Evolutionary conservation across 805 yeast species (phyloP), one percentile per base, ranked within the genome.

Genomic region (Candida glaebosa): DNA sequence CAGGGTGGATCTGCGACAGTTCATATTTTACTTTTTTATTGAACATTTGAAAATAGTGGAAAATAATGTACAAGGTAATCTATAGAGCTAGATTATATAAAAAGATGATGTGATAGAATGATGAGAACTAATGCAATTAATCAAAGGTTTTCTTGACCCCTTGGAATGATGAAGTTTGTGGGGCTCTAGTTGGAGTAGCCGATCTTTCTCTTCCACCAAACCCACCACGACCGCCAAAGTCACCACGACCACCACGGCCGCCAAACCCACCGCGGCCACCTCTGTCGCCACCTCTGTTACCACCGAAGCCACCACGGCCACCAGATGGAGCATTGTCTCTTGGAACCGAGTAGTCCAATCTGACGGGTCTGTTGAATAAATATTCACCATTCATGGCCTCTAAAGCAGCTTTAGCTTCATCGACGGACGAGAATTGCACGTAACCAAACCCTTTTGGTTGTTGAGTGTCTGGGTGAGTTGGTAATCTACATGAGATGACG

Each of bases 401-500:
- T 49, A 86, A 71, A 42, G 98, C 98, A 47, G 82, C 78, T 68
- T 83, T 79, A 54, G 99, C 97, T 65, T 87, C 96, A 34, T 90
- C 98, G 50, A 86, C 74, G 44, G 84, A 76, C 35, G 85, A 74
- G 63, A 79, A 91, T 73, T 93, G 98, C 44, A 91, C 96, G 70
- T 93, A 93, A 53, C 98, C 99, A 73, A 93, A 93, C 54, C 99
- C 99, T 81, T 93, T 93, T 68, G 96, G 95, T 74, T 91, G 96
- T 67, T 89, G 95, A 51, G 98, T 90, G 68, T 91, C 98, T 60
- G 96, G 97, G 73, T 93, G 95, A 34, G 98, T 91, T 67, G 99
- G 99, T 53, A 93, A 75, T 76, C 99, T 84, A 55, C 89, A 90
- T 48, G 95, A 87, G 42, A 88, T 70, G 47, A 93, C 87, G 48